Percentiles rank a stretch among this genome's conserved stretches.
Evolutionary conservation across 2,329 filamentous ascomycete species (phyloP).

Genomic region (Didymella pomorum): DNA sequence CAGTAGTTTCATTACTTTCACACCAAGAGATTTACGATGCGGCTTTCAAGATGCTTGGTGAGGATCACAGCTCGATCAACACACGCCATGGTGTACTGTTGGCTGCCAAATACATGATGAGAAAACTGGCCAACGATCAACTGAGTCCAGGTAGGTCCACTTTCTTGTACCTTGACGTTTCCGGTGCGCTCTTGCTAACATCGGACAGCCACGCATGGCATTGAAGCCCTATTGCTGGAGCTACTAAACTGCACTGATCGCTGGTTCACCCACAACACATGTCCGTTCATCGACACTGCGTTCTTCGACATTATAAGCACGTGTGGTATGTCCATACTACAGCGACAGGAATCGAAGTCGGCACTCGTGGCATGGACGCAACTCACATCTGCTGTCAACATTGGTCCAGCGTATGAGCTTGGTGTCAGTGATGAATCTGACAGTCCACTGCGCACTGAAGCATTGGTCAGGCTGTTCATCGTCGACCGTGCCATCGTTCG

Average conservation of each 20-base stretch:
- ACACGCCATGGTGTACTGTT: constrained; percentile 44
- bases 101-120: constrained; percentile 43
- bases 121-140: constrained; percentile 27
- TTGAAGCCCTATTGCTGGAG: constrained; percentile 33
- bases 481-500: constrained; percentile 38
- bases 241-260: constrained; percentile 21
- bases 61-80: constrained; percentile 30
- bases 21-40: constrained; percentile 34
- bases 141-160: neutral
- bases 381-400: constrained; percentile 28
- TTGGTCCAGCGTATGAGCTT: constrained; percentile 33
- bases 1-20: constrained; percentile 58
- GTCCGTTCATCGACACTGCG: constrained; percentile 46
- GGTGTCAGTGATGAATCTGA: constrained; percentile 17
- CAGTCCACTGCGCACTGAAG: constrained; percentile 30
- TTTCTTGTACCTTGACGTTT: neutral
- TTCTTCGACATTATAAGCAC: constrained; percentile 49
- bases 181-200: constrained; percentile 2
- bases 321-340: constrained; percentile 35
- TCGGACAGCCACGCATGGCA: constrained; percentile 24
- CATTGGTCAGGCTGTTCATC: constrained; percentile 36
- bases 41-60: constrained; percentile 31
- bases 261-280: constrained; percentile 34
- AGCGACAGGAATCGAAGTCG: constrained; percentile 28
- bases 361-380: constrained; percentile 32